Conservation (phyloP, 1,284 basidiomycete genomes). For the Melampsora medusae region DNA sequence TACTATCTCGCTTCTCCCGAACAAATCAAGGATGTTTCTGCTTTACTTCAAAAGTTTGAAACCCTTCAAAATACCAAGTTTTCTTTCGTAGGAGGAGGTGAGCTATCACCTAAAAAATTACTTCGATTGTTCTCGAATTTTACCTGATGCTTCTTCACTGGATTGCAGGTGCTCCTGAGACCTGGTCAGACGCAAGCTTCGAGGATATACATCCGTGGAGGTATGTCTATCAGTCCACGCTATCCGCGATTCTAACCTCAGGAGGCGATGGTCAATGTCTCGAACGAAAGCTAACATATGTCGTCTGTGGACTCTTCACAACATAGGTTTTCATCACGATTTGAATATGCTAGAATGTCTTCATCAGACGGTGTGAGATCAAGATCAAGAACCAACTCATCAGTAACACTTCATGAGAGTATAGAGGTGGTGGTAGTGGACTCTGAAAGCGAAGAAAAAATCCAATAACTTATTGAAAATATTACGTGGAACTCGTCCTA, state of each 20-base stretch:
- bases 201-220: conserved; percentile 24
- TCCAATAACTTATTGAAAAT: no score
- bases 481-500: no score
- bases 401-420: background rate
- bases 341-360: conserved; percentile 10
- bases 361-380: background rate
- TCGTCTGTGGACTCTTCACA: background rate
- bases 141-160: background rate
- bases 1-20: background rate
- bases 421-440: background rate
- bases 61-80: conserved; percentile 5
- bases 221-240: background rate
- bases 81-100: conserved; percentile 32
- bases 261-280: background rate
- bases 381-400: background rate
- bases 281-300: background rate
- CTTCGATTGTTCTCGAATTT: background rate
- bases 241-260: background rate
- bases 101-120: background rate
- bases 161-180: conserved; percentile 16
- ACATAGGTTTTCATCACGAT: conserved; percentile 30
- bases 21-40: background rate
- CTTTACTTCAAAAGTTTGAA: background rate
- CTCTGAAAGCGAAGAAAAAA: background rate
- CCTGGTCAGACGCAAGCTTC: conserved; percentile 16